Base-by-base conservation (phyloP, 805 yeast species). In the Saturnispora sekii region DNA sequence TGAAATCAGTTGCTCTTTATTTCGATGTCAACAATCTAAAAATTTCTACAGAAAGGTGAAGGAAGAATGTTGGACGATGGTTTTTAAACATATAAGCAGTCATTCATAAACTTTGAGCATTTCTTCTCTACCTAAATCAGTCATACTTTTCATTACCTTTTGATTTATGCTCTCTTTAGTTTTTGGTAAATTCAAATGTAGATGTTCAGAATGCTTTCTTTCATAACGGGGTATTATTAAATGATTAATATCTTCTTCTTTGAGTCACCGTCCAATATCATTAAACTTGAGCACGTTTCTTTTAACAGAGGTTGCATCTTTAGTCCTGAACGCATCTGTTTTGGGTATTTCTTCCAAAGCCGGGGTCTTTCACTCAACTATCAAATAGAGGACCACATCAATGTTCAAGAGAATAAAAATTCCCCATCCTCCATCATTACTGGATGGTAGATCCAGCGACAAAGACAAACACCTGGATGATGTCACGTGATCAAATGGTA, bases 61-160 rank as follows among this genome's bases (percentile, higher is more conserved):
- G n/a, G n/a, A n/a, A n/a, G n/a, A 32, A 43, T 38, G 42, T 17
- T 43, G 2, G 46, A 43, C 17, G 42, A 37, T 17, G 26, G 26
- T 21, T 5, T 21, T 21, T 21, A 21, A 21, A 21, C 26, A 21
- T 21, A 21, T 21, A 21, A 21, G 26, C 26, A 21, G 11, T 32
- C 7, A 40, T n/a, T 32, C 21, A 10, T 44, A 46, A 26, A 49
- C 45, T 17, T 49, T 50, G 8, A 53, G 17, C 43, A 53, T 40
- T 45, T 47, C 48, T 9, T 48, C 41, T 17, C 53, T 43, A 3
- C 49, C 48, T 18, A 36, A 40, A 28, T 41, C 41, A 10, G 49
- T 52, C 48, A 53, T 45, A 26, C 38, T 40, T 10, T 46, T 44
- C 14, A 48, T 41, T 4, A 46, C 48, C n/a, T n/a, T 12, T 15